Evolutionary conservation across 2,329 filamentous ascomycete species (phyloP).

Genomic region (Colletotrichum sp.): DNA sequence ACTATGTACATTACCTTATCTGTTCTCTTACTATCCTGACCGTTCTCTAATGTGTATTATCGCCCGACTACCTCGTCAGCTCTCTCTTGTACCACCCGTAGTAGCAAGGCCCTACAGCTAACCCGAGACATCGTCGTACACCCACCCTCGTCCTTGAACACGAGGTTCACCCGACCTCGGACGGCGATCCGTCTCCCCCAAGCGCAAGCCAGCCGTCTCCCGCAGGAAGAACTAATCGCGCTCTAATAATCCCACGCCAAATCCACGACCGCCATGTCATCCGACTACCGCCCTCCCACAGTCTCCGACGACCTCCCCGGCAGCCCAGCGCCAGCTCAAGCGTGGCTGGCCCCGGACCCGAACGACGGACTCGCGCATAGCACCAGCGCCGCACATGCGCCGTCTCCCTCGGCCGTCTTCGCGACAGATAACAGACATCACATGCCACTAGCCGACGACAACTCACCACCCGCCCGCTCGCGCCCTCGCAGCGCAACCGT

Average conservation of each 20-base stretch:
- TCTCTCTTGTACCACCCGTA: not conserved
- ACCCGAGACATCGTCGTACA: slow-evolving; percentile 6
- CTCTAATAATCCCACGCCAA: not conserved
- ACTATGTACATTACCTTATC: not conserved
- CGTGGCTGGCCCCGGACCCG: slow-evolving; percentile 1
- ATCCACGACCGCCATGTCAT: not conserved
- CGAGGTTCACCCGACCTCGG: not conserved
- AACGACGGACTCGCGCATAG: not conserved
- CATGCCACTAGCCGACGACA: slow-evolving; percentile 8
- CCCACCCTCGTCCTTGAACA: not conserved
- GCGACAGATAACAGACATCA: slow-evolving; percentile 8
- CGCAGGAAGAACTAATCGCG: not conserved
- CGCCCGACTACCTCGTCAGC: not conserved
- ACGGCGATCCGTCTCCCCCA: not conserved
- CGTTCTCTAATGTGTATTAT: not conserved
- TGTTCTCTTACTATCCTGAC: not conserved
- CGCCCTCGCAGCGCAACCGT: slow-evolving; percentile 17
- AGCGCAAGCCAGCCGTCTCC: not conserved
- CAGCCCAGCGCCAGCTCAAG: not conserved
- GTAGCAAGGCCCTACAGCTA: not conserved
- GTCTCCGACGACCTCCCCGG: not conserved
- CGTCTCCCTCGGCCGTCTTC: not conserved
- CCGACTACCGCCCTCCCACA: not conserved
- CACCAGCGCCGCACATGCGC: not conserved
- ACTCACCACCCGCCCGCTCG: slow-evolving; percentile 5